Conservation (phyloP, 495 filamentous ascomycete genomes). For the Friedmanniomyces simplex region DNA sequence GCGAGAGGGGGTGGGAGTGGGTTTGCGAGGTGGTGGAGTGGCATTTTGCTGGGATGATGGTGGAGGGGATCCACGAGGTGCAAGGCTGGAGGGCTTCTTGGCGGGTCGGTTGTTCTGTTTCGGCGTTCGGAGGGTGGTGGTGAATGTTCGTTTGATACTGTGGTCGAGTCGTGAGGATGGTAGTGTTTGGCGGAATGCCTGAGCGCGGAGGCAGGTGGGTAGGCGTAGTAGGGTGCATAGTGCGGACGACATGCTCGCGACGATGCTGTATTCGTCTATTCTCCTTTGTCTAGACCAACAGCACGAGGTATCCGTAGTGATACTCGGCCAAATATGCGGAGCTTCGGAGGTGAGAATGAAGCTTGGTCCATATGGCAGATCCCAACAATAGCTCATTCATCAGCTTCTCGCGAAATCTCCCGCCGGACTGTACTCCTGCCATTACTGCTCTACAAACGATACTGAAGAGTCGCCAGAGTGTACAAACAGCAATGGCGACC, state of each 20-base stretch:
- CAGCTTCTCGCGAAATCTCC: background rate
- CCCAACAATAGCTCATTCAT: background rate
- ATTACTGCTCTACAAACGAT: background rate
- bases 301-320: too few species aligned
- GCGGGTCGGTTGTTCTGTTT: background rate
- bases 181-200: background rate
- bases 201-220: background rate
- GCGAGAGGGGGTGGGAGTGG: background rate
- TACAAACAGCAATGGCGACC: slow-evolving; percentile 9
- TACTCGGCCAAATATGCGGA: background rate
- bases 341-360: background rate
- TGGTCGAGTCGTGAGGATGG: background rate
- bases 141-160: background rate
- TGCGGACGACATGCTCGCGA: background rate
- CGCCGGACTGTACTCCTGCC: background rate
- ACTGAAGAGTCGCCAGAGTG: background rate
- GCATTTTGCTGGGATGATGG: background rate
- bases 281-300: too few species aligned
- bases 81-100: background rate
- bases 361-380: background rate
- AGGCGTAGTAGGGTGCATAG: background rate
- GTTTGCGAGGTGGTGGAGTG: background rate
- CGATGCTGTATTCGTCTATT: background rate
- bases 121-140: background rate
- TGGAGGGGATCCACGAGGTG: background rate